Base-by-base conservation (phyloP, 768 basidiomycete species). In the Mycena latifolia region DNA sequence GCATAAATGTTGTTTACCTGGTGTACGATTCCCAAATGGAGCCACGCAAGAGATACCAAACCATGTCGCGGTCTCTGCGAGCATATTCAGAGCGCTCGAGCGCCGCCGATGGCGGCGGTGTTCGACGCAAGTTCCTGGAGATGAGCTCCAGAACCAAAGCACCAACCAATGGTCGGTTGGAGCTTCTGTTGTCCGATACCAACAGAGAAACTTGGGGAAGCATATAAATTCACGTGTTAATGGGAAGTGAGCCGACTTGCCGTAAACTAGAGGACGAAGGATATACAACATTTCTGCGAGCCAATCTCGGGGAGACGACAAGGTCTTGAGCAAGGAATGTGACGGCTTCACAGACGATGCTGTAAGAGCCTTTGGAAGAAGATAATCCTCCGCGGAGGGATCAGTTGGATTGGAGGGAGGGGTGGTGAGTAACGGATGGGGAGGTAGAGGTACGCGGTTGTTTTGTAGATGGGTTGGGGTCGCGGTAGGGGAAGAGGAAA, bases 41-140 rank as follows among this genome's bases (percentile, higher is more conserved):
- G 22, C 95, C 95, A 45, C 94, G 89, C 66, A 97, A 78, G 47
- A 96, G 84, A 74, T 95, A 95, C 90, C 91, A 94, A 12, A 92
- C 73, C 67, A 97, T 84, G 70, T 93, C 91, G 56, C 89, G 85
- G 76, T 98, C 96, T 70, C 94, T 83, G 58, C 87, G 85, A 17
- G 93, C 92, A 71, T 96, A 93, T 74, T 96, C 95, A 17, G 86
- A 78, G 53, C 91, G 85, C 76, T 94, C 92, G 37, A 93, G 80
- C 6, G 82, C 68, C 22, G 88, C 85, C 48, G 90, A 89, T 1
- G 87, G 78, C 9, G 89, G 81, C 4, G 92, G 88, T 22, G 80
- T 79, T 25, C 93, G 84, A 22, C 96, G 91, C 31, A 97, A 79
- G 75, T 84, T 89, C 43, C 93, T 88, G 25, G 94, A 89, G 9